phyloP scores from a whole-genome alignment of 2,329 filamentous ascomycete genomes.

The Dactylonectria macrodidyma region DNA sequence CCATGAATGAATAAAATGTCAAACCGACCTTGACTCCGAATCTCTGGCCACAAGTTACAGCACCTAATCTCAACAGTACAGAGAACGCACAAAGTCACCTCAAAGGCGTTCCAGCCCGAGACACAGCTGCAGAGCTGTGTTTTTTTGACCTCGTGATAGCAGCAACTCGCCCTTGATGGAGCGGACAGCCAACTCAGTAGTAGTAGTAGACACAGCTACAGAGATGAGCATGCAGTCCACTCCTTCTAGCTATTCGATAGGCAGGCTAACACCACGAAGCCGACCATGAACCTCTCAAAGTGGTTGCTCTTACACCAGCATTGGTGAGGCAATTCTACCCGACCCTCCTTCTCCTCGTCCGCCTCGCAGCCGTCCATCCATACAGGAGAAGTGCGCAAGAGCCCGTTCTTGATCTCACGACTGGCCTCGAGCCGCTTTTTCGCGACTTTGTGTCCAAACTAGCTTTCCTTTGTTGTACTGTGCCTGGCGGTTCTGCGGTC shows the following conservation, averaged over 20 bases:
- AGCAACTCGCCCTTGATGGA: no score
- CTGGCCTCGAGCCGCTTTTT: constrained; percentile 5
- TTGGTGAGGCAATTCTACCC: constrained; percentile 16
- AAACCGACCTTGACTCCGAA: neutral
- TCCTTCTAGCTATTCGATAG: neutral
- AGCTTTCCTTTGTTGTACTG: constrained; percentile 19
- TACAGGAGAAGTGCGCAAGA: constrained; percentile 4
- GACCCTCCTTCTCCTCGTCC: constrained; percentile 2
- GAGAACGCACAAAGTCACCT: neutral
- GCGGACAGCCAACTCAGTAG: no score
- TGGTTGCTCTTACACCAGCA: constrained; percentile 5
- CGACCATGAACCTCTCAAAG: neutral
- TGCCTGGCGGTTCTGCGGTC: constrained; percentile 9
- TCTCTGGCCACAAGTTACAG: neutral
- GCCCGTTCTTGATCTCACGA: neutral
- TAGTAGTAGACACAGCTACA: neutral
- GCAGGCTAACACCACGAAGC: neutral
- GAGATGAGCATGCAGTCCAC: neutral
- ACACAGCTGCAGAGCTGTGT: neutral
- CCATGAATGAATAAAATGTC: neutral
- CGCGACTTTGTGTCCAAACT: constrained; percentile 19
- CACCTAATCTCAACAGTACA: constrained; percentile 3
- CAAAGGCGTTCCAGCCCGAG: neutral
- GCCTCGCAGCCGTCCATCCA: constrained; percentile 8
- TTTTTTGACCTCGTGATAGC: no score